These are phyloP conservation scores for Starmera amethionina DNA, from an alignment of 805 yeast species.

Conservation along the genomic window DNA sequence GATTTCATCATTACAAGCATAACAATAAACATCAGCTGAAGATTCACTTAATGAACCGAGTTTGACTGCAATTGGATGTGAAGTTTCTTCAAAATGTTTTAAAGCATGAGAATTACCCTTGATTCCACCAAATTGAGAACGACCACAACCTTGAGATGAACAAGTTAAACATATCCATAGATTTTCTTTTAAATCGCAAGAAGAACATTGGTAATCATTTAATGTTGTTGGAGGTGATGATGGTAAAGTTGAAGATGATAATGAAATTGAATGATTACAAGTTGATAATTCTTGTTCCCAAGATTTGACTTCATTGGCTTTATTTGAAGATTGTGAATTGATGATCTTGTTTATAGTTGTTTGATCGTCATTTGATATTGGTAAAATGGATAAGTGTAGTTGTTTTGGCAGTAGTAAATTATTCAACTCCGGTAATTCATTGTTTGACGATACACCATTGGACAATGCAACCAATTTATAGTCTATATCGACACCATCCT, in stretches of 20 bases:
- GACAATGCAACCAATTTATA: slow-evolving; percentile 10
- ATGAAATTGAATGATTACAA: slow-evolving; percentile 64
- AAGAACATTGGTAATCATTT: slow-evolving; percentile 28
- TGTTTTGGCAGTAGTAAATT: slow-evolving; percentile 1
- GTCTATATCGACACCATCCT: slow-evolving; percentile 42
- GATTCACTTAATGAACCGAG: slow-evolving; percentile 78
- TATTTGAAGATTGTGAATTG: slow-evolving; percentile 46
- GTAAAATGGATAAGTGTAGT: no score
- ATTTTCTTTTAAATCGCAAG: slow-evolving; percentile 63
- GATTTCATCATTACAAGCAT: slow-evolving; percentile 81
- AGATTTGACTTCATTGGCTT: slow-evolving; percentile 63
- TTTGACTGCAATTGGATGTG: slow-evolving; percentile 82
- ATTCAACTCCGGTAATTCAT: slow-evolving; percentile 16
- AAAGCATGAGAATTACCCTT: slow-evolving; percentile 94
- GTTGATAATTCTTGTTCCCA: slow-evolving; percentile 88
- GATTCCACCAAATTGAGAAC: slow-evolving; percentile 87
- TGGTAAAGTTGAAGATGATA: slow-evolving; percentile 29
- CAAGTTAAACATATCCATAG: slow-evolving; percentile 90
- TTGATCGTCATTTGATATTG: slow-evolving; percentile 10
- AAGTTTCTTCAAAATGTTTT: slow-evolving; percentile 46
- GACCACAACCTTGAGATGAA: slow-evolving; percentile 91
- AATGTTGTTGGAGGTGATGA: slow-evolving; percentile 20
- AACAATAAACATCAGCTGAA: slow-evolving; percentile 83
- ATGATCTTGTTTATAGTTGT: slow-evolving; percentile 35
- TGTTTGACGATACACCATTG: no score